phyloP scores from a whole-genome alignment of 257 asterid genomes.

The Mentha longifolia region DNA sequence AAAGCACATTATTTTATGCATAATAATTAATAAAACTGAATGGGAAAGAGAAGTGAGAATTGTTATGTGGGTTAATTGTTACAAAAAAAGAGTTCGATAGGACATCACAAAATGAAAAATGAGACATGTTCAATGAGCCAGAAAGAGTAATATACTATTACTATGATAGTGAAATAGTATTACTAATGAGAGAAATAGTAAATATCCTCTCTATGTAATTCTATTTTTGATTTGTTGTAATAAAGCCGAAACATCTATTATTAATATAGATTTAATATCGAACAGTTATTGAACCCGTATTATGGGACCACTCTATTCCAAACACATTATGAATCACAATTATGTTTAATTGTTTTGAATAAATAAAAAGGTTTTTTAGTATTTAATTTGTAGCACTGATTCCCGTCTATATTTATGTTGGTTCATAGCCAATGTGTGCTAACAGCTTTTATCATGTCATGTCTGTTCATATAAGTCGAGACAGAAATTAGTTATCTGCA shows the following conservation, averaged over 20 bases:
- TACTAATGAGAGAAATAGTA: too few relatives aligned
- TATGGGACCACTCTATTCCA: slow-evolving; percentile 25
- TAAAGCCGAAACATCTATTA: neutral
- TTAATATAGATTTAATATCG: neutral
- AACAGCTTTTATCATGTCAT: slow-evolving; percentile 3
- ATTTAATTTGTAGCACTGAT: slow-evolving; percentile 7
- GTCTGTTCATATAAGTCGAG: neutral
- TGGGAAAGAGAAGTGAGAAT: too few relatives aligned
- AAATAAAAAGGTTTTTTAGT: neutral
- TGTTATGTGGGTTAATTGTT: too few relatives aligned
- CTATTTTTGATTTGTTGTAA: neutral
- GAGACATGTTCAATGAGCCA: too few relatives aligned
- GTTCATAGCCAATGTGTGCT: slow-evolving; percentile 21
- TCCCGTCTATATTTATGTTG: slow-evolving; percentile 21
- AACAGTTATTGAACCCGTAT: neutral
- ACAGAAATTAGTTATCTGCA: neutral
- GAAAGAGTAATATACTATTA: too few relatives aligned
- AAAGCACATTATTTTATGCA: too few relatives aligned
- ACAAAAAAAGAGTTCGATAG: too few relatives aligned
- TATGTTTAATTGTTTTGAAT: slow-evolving; percentile 11
- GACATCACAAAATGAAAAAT: too few relatives aligned
- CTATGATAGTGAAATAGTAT: too few relatives aligned
- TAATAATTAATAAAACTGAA: too few relatives aligned
- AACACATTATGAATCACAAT: neutral
- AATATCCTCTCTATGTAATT: neutral